Evolutionary conservation across 148 eudicot genomes (phyloP), one percentile per base, ranked within the genome.

Genomic region (Rhododendron molle): DNA sequence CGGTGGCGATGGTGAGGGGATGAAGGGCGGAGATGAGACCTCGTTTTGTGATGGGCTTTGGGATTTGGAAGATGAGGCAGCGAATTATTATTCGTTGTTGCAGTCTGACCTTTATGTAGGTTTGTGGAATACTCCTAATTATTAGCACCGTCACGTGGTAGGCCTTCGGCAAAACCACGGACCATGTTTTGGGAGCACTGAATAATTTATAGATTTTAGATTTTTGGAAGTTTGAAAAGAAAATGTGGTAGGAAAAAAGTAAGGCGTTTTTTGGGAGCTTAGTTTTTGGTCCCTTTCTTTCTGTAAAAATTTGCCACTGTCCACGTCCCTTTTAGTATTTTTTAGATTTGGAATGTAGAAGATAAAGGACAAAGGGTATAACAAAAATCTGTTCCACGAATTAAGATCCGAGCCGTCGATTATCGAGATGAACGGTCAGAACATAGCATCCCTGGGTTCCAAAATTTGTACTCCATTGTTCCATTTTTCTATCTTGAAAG

Each of bases 1-100:
- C 78, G 47, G 91, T 18, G 82, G 84, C 28, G 88, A 81, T 1
- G 93, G 73, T 38, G 87, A 83, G 69, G 84, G 76, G 60, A 84
- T 85, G 76, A 88, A 85, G 74, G 86, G 87, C 49, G 93, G 86
- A 78, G 94, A 90, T 79, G 67, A 77, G 30, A 78, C 80, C 4
- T 14, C 76, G 30, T 74, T 85, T 11, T 85, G 78, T 84, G 90
- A 91, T 89, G 95, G 94, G 84, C 73, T 95, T 85, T 96, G 99
- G 99, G 98, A 96, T 85, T 85, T 94, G 87, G 99, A 96, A 83
- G 98, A 96, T 86, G 98, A 94, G 83, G 95, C 93, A 82, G 95
- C 95, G 28, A 96, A 93, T 52, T 92, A 94, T 88, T 90, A 92
- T 80, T 81, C 91, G 15, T 84, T 94, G 72, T 87, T 93, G 86